Conservation (phyloP, 1,284 basidiomycete genomes). For the Heterobasidion occidentale region DNA sequence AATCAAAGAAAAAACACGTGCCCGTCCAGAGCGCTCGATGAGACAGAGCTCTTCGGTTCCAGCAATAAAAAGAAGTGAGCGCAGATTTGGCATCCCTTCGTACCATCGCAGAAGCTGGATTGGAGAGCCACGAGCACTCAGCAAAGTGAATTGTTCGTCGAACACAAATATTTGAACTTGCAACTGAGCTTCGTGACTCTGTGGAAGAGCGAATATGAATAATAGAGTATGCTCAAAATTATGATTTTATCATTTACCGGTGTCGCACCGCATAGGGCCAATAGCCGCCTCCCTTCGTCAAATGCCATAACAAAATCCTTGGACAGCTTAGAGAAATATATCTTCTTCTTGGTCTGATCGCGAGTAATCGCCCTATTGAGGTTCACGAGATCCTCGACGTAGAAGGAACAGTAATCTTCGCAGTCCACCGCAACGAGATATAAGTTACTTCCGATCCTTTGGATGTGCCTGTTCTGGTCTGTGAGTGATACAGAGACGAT, state of each 20-base stretch:
- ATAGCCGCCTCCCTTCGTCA: conserved; percentile 39
- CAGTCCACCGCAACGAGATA: conserved; percentile 29
- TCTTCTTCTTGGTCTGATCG: conserved; percentile 17
- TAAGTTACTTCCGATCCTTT: neutral
- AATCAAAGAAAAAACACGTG: conserved; percentile 40
- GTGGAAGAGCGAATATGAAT: neutral
- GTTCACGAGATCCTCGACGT: conserved; percentile 24
- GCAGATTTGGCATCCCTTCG: conserved; percentile 18
- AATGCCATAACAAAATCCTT: conserved; percentile 33
- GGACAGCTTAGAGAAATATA: conserved; percentile 39
- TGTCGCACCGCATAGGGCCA: conserved; percentile 33
- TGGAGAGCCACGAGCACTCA: conserved; percentile 27
- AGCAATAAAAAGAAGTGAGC: conserved; percentile 29
- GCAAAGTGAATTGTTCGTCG: conserved; percentile 32
- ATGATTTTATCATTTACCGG: conserved; percentile 22
- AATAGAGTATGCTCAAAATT: neutral
- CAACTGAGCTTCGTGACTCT: conserved; percentile 16
- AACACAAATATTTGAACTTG: conserved; percentile 36
- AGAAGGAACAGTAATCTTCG: conserved; percentile 23
- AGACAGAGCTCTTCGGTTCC: conserved; percentile 43
- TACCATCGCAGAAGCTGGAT: conserved; percentile 40
- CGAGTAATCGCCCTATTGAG: conserved; percentile 24
- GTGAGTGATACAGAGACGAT: neutral
- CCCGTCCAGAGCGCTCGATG: conserved; percentile 31
- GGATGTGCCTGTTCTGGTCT: neutral